Evolutionary conservation across 345 rosid species (phyloP).

Genomic region (Euphorbia lathyris): DNA sequence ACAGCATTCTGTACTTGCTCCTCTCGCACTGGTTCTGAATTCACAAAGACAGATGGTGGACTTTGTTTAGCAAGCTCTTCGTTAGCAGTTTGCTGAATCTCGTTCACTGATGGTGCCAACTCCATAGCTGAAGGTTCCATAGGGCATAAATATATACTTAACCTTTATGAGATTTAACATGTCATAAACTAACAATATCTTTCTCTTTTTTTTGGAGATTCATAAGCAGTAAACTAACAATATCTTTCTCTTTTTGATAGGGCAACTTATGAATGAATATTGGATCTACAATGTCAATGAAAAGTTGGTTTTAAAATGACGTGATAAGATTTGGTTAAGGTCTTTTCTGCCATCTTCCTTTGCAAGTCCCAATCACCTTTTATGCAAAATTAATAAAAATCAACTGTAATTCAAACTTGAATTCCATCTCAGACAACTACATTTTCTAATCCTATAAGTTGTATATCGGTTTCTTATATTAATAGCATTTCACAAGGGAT

Average conservation of each 20-base stretch:
- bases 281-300: neutral
- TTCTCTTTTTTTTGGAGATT: neutral
- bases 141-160: neutral
- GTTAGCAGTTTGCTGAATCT: conserved; percentile 42
- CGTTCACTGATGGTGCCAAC: conserved; percentile 40
- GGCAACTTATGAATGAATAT: neutral
- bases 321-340: neutral
- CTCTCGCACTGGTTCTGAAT: conserved; percentile 86
- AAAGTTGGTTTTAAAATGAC: neutral
- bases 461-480: neutral
- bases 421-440: neutral
- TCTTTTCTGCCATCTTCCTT: neutral
- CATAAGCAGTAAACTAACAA: neutral
- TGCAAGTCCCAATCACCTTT: neutral
- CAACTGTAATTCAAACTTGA: conserved; percentile 3
- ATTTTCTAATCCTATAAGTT: neutral
- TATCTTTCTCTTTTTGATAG: neutral
- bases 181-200: neutral
- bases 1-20: conserved; percentile 95
- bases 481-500: neutral
- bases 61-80: conserved; percentile 43
- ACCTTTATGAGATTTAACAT: neutral
- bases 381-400: neutral
- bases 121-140: conserved; percentile 36
- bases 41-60: conserved; percentile 69